phyloP scores from a whole-genome alignment of 495 filamentous ascomycete species.

The Amphirosellinia nigrospora region DNA sequence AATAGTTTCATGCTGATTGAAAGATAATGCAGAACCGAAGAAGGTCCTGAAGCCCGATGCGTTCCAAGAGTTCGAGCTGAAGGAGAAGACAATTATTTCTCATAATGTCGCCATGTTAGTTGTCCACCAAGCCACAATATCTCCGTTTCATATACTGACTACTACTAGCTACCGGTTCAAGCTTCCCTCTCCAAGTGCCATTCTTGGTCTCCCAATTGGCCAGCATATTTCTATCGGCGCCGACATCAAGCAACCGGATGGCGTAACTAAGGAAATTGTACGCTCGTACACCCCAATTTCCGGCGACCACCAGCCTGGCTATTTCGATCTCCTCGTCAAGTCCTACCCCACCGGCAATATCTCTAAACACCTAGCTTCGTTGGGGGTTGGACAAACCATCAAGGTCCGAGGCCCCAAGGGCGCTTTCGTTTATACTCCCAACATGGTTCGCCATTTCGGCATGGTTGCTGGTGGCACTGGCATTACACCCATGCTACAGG shows the following conservation, averaged over 20 bases:
- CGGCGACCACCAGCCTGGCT: slow-evolving; percentile 87
- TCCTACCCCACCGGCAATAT: slow-evolving; percentile 97
- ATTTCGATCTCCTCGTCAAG: slow-evolving; percentile 97
- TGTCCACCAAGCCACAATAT: background rate
- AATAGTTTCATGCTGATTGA: slow-evolving; percentile 37
- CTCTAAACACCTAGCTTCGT: slow-evolving; percentile 82
- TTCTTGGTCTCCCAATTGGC: slow-evolving; percentile 95
- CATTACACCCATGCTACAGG: slow-evolving; percentile 97
- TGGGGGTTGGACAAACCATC: slow-evolving; percentile 85
- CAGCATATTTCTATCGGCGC: slow-evolving; percentile 97
- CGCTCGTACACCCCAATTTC: slow-evolving; percentile 97
- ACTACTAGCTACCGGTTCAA: slow-evolving; percentile 79
- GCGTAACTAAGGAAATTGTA: slow-evolving; percentile 82
- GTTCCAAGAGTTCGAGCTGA: slow-evolving; percentile 89
- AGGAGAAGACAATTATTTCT: slow-evolving; percentile 89
- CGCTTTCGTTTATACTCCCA: slow-evolving; percentile 93
- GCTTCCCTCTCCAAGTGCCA: slow-evolving; percentile 75
- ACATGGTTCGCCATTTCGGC: slow-evolving; percentile 91
- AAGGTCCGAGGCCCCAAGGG: slow-evolving; percentile 92
- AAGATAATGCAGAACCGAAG: slow-evolving; percentile 60
- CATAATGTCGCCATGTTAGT: slow-evolving; percentile 94
- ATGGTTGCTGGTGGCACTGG: slow-evolving; percentile 99
- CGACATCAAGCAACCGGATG: slow-evolving; percentile 65
- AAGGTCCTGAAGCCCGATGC: slow-evolving; percentile 84
- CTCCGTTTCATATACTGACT: slow-evolving; percentile 20